Evolutionary conservation across 1,284 basidiomycete species (phyloP).

Genomic region (Malassezia arunalokei): DNA sequence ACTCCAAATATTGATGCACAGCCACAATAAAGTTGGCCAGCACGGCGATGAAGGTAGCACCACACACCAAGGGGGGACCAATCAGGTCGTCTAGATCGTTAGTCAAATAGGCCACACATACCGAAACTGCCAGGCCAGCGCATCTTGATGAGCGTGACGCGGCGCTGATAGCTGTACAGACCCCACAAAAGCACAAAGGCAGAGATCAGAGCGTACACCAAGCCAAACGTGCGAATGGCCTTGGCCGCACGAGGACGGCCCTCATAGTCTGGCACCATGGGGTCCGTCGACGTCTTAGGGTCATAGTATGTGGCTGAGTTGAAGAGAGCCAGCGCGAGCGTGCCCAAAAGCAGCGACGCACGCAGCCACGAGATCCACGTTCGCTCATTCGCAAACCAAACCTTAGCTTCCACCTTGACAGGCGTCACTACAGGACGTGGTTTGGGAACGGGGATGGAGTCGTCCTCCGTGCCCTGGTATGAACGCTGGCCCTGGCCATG

Average conservation of each 20-base stretch:
- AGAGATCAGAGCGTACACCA: conserved; percentile 64
- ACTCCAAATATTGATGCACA: conserved; percentile 9
- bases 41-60: conserved; percentile 37
- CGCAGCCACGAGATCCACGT: conserved; percentile 84
- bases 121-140: conserved; percentile 85
- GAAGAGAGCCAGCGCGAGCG: conserved; percentile 74
- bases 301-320: conserved; percentile 57
- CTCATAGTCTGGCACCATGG: neutral
- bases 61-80: conserved; percentile 42
- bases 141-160: conserved; percentile 78
- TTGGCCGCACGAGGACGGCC: conserved; percentile 4
- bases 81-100: conserved; percentile 30
- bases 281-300: conserved; percentile 9
- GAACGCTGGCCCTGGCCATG: conserved; percentile 6
- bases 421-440: conserved; percentile 50
- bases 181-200: conserved; percentile 56
- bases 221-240: conserved; percentile 55
- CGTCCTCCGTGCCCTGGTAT: conserved; percentile 18
- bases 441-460: conserved; percentile 27
- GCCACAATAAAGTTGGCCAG: conserved; percentile 43
- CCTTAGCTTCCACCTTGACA: conserved; percentile 44
- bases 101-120: conserved; percentile 38
- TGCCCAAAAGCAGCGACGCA: conserved; percentile 69
- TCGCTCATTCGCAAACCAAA: conserved; percentile 46
- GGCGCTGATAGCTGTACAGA: conserved; percentile 71